These are phyloP conservation scores for Globisporangium solare DNA, from an alignment of 352 stramenopile species.

Conservation along the genomic window DNA sequence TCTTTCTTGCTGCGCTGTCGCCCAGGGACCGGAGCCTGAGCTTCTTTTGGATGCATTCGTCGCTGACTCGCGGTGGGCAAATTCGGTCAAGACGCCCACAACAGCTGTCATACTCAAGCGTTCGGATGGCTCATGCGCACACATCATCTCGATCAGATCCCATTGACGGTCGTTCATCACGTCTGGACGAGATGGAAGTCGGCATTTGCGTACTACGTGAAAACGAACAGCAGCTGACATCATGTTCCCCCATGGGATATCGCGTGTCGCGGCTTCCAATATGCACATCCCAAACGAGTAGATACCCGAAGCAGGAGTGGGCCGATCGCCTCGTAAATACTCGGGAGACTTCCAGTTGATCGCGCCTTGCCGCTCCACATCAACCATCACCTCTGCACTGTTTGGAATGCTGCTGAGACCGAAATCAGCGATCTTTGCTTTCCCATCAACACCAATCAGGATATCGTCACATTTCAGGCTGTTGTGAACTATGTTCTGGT, in stretches of 20 bases:
- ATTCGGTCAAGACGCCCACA: background rate
- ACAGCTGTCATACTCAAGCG: conserved; percentile 4
- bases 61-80: conserved; percentile 3
- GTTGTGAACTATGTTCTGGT: conserved; percentile 7
- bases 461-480: conserved; percentile 14
- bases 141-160: conserved; percentile 7
- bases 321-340: background rate
- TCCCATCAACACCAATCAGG: conserved; percentile 1
- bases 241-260: conserved; percentile 1
- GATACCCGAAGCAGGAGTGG: conserved; percentile 11
- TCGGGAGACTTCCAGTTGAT: conserved; percentile 1
- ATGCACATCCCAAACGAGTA: conserved; percentile 21
- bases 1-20: no score
- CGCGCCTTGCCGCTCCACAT: background rate
- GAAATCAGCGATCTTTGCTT: conserved; percentile 14
- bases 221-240: background rate
- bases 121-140: conserved; percentile 1
- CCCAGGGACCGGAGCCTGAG: no score
- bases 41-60: no score
- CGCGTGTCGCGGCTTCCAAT: conserved; percentile 6
- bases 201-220: background rate
- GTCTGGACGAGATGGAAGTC: background rate
- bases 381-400: background rate
- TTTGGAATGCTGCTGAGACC: conserved; percentile 10
- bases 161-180: conserved; percentile 5